Conservation (phyloP, 2,329 filamentous ascomycete species). For the Xylaria sp. region DNA sequence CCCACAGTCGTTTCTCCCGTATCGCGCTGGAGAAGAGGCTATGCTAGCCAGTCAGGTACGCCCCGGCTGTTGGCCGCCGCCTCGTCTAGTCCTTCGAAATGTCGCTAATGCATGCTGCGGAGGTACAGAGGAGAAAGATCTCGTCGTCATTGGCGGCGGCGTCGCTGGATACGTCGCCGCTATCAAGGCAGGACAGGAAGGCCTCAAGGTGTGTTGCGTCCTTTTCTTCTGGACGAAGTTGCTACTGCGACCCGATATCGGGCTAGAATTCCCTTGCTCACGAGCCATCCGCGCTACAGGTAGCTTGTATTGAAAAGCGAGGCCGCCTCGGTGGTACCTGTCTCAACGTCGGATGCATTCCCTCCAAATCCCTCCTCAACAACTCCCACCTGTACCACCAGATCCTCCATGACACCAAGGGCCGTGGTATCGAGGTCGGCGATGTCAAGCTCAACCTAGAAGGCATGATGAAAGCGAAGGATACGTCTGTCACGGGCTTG, state of each 20-base stretch:
- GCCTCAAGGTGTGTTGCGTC: conserved; percentile 78
- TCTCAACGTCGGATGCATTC: conserved; percentile 98
- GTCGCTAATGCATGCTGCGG: conserved; percentile 35
- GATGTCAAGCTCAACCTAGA: conserved; percentile 95
- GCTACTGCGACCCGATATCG: conserved; percentile 25
- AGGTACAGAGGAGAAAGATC: conserved; percentile 85
- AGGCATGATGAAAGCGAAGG: conserved; percentile 99
- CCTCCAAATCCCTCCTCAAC: conserved; percentile 99
- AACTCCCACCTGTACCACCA: conserved; percentile 99
- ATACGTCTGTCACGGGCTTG: conserved; percentile 84
- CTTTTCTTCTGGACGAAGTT: not conserved
- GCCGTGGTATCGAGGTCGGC: conserved; percentile 95
- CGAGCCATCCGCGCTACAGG: conserved; percentile 62
- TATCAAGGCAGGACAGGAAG: conserved; percentile 98
- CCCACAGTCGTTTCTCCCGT: conserved; percentile 61
- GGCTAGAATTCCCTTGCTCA: conserved; percentile 18
- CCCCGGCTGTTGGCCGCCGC: not conserved
- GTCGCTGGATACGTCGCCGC: conserved; percentile 98
- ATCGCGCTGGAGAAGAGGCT: conserved; percentile 67
- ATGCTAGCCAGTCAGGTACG: conserved; percentile 67
- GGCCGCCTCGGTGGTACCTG: conserved; percentile 95
- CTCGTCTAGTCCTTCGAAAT: conserved; percentile 54
- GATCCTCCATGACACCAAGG: conserved; percentile 95
- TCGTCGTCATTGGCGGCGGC: conserved; percentile 97
- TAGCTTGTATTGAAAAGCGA: conserved; percentile 98